phyloP scores from a whole-genome alignment of 2,329 filamentous ascomycete species.

The Acephala macrosclerotiorum region DNA sequence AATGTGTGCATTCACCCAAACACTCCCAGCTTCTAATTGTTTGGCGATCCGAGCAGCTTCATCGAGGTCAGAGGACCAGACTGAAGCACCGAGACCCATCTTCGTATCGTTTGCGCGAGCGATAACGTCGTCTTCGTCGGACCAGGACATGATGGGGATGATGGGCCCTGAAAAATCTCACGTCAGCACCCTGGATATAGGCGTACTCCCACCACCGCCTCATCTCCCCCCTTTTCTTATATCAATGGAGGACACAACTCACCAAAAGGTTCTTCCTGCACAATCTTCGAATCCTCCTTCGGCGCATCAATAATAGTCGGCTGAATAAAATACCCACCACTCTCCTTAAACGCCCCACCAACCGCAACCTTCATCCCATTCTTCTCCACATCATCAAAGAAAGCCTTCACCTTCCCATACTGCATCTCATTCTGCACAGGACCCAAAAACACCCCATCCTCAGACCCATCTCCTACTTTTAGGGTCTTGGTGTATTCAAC shows the following conservation, averaged over 20 bases:
- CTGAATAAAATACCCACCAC: conserved; percentile 62
- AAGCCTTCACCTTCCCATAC: conserved; percentile 63
- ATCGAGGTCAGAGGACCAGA: conserved; percentile 62
- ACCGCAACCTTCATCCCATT: conserved; percentile 60
- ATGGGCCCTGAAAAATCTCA: conserved; percentile 16
- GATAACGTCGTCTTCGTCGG: conserved; percentile 55
- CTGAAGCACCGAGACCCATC: conserved; percentile 62
- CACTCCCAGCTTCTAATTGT: conserved; percentile 63
- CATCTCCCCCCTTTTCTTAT: not conserved
- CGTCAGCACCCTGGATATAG: not conserved
- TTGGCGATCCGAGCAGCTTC: conserved; percentile 60
- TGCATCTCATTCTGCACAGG: conserved; percentile 72
- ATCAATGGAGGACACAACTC: conserved; percentile 31
- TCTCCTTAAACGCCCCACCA: conserved; percentile 48
- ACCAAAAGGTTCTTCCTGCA: conserved; percentile 68
- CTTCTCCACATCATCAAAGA: conserved; percentile 62
- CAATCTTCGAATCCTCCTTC: conserved; percentile 60
- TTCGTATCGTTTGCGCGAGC: conserved; percentile 60
- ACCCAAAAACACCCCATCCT: conserved; percentile 52
- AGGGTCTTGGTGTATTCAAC: conserved; percentile 51
- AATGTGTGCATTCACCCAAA: conserved; percentile 66
- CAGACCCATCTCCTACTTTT: conserved; percentile 48
- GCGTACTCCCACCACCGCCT: not conserved
- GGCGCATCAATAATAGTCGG: conserved; percentile 66
- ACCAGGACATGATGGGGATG: conserved; percentile 19